A percentile compares a stretch with the other conserved stretches of the same genome.
Conservation (phyloP, 2,329 filamentous ascomycete species). For the Plectosphaerella plurivora region DNA sequence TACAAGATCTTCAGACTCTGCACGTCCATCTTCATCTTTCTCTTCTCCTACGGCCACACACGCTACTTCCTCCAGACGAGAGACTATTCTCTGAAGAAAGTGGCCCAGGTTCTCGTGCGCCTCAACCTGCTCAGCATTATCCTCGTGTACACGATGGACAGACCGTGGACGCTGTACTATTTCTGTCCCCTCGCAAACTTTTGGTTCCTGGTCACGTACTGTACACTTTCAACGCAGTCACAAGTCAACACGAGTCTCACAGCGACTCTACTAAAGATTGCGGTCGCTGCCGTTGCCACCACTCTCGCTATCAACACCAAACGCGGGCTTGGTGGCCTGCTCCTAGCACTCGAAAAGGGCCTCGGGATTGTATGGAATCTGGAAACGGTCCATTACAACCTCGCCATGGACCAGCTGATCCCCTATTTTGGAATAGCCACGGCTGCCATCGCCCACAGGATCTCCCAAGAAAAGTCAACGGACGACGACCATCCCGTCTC, state of each 20-base stretch:
- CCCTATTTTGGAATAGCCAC: conserved; percentile 52
- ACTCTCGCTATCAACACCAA: conserved; percentile 7
- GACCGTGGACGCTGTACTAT: conserved; percentile 47
- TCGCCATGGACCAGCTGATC: conserved; percentile 48
- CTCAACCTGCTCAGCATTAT: conserved; percentile 51
- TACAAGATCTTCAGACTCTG: conserved; percentile 51
- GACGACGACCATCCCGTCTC: neutral
- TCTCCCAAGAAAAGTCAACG: conserved; percentile 4
- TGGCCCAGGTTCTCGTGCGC: conserved; percentile 43
- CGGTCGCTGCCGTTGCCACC: conserved; percentile 32
- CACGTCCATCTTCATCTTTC: conserved; percentile 56
- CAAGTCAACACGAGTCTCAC: conserved; percentile 34
- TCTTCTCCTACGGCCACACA: conserved; percentile 59
- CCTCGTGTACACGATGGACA: conserved; percentile 52
- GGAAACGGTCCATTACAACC: conserved; percentile 43
- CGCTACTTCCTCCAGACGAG: conserved; percentile 50
- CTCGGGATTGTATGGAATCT: conserved; percentile 45
- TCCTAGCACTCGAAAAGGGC: conserved; percentile 4
- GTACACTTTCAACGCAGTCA: conserved; percentile 39
- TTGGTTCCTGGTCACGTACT: conserved; percentile 57
- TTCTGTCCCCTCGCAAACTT: conserved; percentile 56
- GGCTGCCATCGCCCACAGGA: conserved; percentile 34
- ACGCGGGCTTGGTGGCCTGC: conserved; percentile 4
- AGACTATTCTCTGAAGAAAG: conserved; percentile 51
- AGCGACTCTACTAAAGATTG: conserved; percentile 43